Base-by-base conservation (phyloP, 2,329 filamentous ascomycete species). In the Calcarisporium arbuscula region DNA sequence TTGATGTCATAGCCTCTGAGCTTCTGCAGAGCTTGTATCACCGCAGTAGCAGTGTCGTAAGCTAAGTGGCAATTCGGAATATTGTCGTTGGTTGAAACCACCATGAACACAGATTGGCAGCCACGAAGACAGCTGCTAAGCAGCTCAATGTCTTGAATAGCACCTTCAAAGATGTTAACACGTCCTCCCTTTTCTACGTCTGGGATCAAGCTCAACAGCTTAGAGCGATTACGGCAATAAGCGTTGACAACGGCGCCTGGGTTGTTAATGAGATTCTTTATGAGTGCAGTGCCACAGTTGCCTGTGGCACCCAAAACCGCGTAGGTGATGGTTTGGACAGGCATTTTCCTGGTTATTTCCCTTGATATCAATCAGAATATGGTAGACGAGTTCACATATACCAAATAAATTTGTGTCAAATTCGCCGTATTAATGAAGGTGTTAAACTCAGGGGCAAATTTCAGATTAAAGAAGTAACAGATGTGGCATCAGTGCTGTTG, bases 231-330 rank as follows among this genome's bases (percentile, higher is more conserved):
- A 35, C 67, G 67, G 35, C 64, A 67, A 49, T 65, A 71, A 14
- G 61, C 65, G 35, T 64, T 43, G 39, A 72, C 52, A 5, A 42
- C 40, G 18, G 36, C 45, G 8, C 55, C 26, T 1, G 56, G 52
- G 1, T 34, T 33, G 10, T 50, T 32, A 5, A 68, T 52, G 2
- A 71, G 53, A 23, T 51, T 51, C 17, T 57, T 27, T 20, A 71
- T 53, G 17, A 70, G 48, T 4, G 61, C 56, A 2, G 43, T 52
- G 33, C 67, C 67, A 28, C 53, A 60, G 41, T 65, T 67, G 7
- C 67, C 67, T 2, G 65, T 69, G 16, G 46, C 39, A 6, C 62
- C 62, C 2, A 66, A 45, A n/a, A 66, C 44, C 4, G 62, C 62
- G 41, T 62, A 31, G 10, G n/a, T n/a, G n/a, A n/a, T n/a, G n/a